These are phyloP conservation scores for Ophiosphaerella narmari DNA, from an alignment of 2,329 filamentous ascomycete genomes.

Conservation along the genomic window DNA sequence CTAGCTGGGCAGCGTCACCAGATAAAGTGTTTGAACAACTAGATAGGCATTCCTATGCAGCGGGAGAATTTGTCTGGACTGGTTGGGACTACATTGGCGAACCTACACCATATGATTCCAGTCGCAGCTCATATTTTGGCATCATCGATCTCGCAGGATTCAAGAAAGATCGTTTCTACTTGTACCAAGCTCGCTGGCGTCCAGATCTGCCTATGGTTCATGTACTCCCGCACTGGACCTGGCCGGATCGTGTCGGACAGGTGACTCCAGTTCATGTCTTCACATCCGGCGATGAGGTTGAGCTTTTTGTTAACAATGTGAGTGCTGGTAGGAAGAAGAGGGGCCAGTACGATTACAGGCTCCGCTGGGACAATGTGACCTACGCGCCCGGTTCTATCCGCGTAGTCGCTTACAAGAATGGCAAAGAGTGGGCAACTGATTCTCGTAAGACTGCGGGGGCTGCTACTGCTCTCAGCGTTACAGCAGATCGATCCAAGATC, in stretches of 20 bases:
- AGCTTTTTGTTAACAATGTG: slow-evolving; percentile 59
- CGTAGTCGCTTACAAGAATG: slow-evolving; percentile 56
- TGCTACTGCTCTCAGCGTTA: slow-evolving; percentile 47
- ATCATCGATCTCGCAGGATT: slow-evolving; percentile 64
- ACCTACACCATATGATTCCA: slow-evolving; percentile 54
- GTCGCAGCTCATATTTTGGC: slow-evolving; percentile 60
- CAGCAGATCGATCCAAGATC: slow-evolving; percentile 49
- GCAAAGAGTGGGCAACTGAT: slow-evolving; percentile 53
- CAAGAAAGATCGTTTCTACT: slow-evolving; percentile 60
- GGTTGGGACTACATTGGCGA: slow-evolving; percentile 59
- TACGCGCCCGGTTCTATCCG: slow-evolving; percentile 56
- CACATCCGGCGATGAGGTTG: slow-evolving; percentile 57
- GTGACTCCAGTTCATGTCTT: slow-evolving; percentile 62
- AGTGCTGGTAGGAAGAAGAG: slow-evolving; percentile 51
- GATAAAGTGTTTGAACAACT: slow-evolving; percentile 60
- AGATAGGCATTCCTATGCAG: slow-evolving; percentile 56
- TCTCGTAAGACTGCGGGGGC: slow-evolving; percentile 50
- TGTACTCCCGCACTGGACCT: slow-evolving; percentile 63
- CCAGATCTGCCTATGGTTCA: slow-evolving; percentile 56
- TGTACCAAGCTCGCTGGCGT: slow-evolving; percentile 61
- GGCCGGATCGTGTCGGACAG: slow-evolving; percentile 54
- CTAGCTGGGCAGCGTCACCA: slow-evolving; percentile 54
- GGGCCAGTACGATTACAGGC: slow-evolving; percentile 50
- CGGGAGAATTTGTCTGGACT: slow-evolving; percentile 60
- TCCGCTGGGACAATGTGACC: slow-evolving; percentile 58